Conservation (phyloP, 2,329 filamentous ascomycete genomes). For the Xylariaceae sp. region DNA sequence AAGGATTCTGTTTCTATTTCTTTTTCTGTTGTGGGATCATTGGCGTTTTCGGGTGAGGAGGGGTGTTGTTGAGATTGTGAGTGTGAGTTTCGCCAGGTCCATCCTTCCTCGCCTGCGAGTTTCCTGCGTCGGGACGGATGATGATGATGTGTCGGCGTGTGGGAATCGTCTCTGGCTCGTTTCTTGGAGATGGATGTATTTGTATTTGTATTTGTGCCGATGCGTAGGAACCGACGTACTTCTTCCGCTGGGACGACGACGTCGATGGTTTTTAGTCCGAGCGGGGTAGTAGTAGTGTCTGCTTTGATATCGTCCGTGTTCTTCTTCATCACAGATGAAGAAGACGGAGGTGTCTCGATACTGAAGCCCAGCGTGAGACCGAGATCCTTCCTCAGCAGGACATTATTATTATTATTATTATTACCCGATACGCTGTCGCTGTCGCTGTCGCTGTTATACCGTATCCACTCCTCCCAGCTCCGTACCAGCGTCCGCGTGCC, state of each 20-base stretch:
- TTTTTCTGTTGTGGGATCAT: too few species aligned
- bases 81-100: conserved; percentile 41
- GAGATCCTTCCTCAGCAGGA: conserved; percentile 42
- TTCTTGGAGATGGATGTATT: too few species aligned
- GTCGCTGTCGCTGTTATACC: conserved; percentile 32
- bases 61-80: conserved; percentile 1
- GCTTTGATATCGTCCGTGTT: too few species aligned
- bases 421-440: too few species aligned
- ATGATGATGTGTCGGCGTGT: too few species aligned
- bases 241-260: conserved; percentile 47
- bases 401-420: too few species aligned
- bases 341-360: conserved; percentile 33
- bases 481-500: conserved; percentile 45
- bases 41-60: too few species aligned
- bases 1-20: too few species aligned
- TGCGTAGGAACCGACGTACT: conserved; percentile 40
- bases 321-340: too few species aligned
- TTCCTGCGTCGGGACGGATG: too few species aligned
- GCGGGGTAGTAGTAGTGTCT: neutral
- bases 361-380: conserved; percentile 49
- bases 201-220: conserved; percentile 26
- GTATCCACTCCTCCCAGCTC: conserved; percentile 49
- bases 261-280: conserved; percentile 43
- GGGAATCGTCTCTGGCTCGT: too few species aligned
- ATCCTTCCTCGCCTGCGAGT: conserved; percentile 49